These are phyloP conservation scores for Wickerhamiella kurtzmanii DNA, from an alignment of 805 yeast genomes.

Conservation along the genomic window DNA sequence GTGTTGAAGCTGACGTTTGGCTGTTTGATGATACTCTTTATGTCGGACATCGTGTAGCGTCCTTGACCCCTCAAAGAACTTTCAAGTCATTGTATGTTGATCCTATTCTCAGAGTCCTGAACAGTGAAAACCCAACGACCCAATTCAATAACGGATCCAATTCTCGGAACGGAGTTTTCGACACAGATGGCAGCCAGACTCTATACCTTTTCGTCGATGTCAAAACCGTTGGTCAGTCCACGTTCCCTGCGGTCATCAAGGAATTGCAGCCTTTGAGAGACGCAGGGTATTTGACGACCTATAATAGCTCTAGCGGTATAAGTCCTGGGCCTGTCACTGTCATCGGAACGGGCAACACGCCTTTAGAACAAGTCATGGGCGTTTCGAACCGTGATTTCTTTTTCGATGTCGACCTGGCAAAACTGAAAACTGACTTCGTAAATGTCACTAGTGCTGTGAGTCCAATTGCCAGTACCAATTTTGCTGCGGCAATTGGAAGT, in stretches of 20 bases:
- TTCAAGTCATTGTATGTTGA: not conserved
- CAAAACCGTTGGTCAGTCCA: not conserved
- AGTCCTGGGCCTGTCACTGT: not conserved
- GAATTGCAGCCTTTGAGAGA: not conserved
- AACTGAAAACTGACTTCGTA: not conserved
- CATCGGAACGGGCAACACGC: not conserved
- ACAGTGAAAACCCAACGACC: not conserved
- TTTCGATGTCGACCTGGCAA: not conserved
- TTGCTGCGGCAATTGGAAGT: not conserved
- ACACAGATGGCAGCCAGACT: not conserved
- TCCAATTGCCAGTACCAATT: not conserved
- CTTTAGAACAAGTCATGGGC: not conserved
- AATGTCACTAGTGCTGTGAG: not conserved
- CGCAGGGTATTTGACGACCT: not conserved
- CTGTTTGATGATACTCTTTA: not conserved
- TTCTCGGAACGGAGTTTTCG: not conserved
- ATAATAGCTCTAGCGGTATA: not conserved
- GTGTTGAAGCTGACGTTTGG: not conserved
- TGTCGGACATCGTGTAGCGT: not conserved
- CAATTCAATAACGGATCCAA: not conserved
- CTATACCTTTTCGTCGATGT: not conserved
- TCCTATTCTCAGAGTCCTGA: not conserved
- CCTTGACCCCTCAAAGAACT: not conserved
- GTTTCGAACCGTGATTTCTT: not conserved
- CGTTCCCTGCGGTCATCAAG: not conserved